A percentile compares a stretch with the other conserved stretches of the same genome.
These are phyloP conservation scores for Neopestalotiopsis rosae DNA, from an alignment of 2,329 filamentous ascomycete species.

Conservation along the genomic window DNA sequence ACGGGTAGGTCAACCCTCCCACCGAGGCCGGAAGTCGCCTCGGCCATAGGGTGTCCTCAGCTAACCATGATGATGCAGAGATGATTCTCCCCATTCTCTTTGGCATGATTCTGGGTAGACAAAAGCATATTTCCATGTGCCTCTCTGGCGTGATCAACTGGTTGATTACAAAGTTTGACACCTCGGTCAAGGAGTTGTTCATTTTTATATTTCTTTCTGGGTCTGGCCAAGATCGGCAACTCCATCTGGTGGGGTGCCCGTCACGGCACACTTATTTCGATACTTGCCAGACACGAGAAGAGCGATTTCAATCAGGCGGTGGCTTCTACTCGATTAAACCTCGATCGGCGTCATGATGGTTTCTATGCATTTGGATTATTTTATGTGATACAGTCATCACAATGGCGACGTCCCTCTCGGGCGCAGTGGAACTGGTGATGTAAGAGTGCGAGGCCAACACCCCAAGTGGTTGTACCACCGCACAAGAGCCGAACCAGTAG, in stretches of 20 bases:
- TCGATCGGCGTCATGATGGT: not conserved
- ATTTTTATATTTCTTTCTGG: not conserved
- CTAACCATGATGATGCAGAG: slow-evolving; percentile 36
- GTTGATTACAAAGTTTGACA: not conserved
- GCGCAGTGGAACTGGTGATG: too few species aligned
- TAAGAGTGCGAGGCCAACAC: too few species aligned
- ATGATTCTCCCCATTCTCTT: slow-evolving; percentile 27
- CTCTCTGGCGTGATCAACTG: slow-evolving; percentile 5
- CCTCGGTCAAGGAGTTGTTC: slow-evolving; percentile 9
- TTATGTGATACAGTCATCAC: not conserved
- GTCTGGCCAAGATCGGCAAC: not conserved
- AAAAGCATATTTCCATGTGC: slow-evolving; percentile 4
- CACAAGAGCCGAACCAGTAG: too few species aligned
- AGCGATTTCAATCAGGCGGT: not conserved
- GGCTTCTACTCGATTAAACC: not conserved
- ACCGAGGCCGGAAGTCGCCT: slow-evolving; percentile 38
- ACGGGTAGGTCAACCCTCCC: slow-evolving; percentile 56
- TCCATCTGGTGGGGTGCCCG: not conserved
- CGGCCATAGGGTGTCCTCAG: slow-evolving; percentile 30
- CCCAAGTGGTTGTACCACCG: too few species aligned
- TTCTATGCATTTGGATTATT: not conserved
- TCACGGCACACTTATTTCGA: not conserved
- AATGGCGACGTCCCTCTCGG: too few species aligned
- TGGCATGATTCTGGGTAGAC: slow-evolving; percentile 13
- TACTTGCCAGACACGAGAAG: not conserved